These are phyloP conservation scores for Crithidia mellificae DNA, from an alignment of 208 protist species.

Conservation along the genomic window DNA sequence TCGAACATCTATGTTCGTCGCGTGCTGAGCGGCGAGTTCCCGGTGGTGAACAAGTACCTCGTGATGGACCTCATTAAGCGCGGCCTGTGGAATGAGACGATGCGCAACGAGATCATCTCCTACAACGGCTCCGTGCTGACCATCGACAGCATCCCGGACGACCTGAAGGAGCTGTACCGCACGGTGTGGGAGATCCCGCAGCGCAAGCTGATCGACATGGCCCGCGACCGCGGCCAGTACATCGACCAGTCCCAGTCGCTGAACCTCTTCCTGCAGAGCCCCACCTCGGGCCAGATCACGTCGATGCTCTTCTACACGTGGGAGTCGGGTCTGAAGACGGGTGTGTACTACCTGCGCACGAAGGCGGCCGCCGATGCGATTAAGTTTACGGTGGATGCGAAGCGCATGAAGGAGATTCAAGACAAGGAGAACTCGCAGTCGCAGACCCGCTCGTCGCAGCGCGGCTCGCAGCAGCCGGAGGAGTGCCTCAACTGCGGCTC, in stretches of 20 bases:
- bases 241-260: conserved; percentile 99
- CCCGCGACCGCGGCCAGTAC: conserved; percentile 98
- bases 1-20: conserved; percentile 99
- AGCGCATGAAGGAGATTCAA: conserved; percentile 75
- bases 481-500: conserved; percentile 90
- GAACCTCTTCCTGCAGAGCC: conserved; percentile 98
- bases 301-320: conserved; percentile 99
- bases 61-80: conserved; percentile 94
- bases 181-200: conserved; percentile 99
- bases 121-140: conserved; percentile 95
- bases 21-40: conserved; percentile 98
- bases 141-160: conserved; percentile 94
- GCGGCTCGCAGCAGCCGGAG: conserved; percentile 40
- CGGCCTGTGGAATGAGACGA: conserved; percentile 94
- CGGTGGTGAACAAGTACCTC: conserved; percentile 98
- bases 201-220: conserved; percentile 98
- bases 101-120: conserved; percentile 97
- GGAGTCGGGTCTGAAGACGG: conserved; percentile 99
- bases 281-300: conserved; percentile 95
- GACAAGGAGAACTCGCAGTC: conserved; percentile 31
- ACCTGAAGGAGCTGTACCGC: conserved; percentile 97
- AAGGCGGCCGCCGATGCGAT: conserved; percentile 98
- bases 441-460: conserved; percentile 10
- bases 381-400: conserved; percentile 99
- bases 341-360: conserved; percentile 99